Evolutionary conservation across 1,139 yeast species (phyloP), one percentile per base, ranked within the genome.

Genomic region (Magnusiomyces paraingens): DNA sequence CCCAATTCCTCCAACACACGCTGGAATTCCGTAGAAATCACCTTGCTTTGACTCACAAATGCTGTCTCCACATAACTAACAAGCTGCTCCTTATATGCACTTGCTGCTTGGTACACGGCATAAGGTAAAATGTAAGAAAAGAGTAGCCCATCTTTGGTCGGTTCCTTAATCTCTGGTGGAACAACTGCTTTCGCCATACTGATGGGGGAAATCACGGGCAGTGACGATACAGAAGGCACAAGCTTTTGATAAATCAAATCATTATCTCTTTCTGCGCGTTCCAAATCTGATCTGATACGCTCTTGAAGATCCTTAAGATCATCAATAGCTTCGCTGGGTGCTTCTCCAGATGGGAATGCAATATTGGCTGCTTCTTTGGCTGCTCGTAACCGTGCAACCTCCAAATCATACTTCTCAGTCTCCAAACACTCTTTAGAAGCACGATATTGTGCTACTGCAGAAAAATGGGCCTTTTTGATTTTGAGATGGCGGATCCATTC

Each of bases 181-280:
- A 70, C 61, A 5, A 75, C 59, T 0, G 83, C 73, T 52, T 79
- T 79, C 0, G 84, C 88, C 76, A 86, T 80, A 6, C 78, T 46
- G 2, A 58, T 67, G 0, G 80, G 77, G 0, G 71, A 66, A 3
- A 84, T 71, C 0, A 72, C 65, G 0, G 81, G 72, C 3, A 83
- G 63, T 1, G 75, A 73, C 0, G 68, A 59, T 2, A 65, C 67
- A 0, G 64, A 64, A 0, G 95, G 95, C 0, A 89, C 82, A 0
- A 74, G 69, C 58, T 85, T 83, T 48, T 86, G 69, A 67, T 88
- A 88, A 3, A 90, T 82, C 62, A 89, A 73, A 63, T 88, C 93
- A 64, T 90, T 90, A 60, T 90, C 96, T 61, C 82, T 78, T 60
- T 86, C 90, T 0, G 91, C 81, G 1, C 78, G 72, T 15, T 72